A percentile compares a stretch with the other conserved stretches of the same genome.
Evolutionary conservation across 2,329 filamentous ascomycete genomes (phyloP).

Genomic region (Pseudopyricularia javanii): DNA sequence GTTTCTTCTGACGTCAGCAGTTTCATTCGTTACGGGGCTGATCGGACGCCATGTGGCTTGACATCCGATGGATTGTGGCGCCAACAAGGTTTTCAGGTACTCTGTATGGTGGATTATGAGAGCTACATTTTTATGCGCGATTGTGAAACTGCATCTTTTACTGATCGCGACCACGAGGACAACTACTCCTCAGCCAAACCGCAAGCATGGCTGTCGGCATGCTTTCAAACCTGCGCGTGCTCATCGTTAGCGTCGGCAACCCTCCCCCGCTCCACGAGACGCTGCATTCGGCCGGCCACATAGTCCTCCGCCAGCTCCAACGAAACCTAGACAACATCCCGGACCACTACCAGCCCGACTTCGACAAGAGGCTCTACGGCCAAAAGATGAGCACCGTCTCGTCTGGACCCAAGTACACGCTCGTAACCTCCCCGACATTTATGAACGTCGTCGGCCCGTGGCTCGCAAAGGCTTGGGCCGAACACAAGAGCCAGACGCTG

Average conservation of each 20-base stretch:
- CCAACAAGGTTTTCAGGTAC: too few relatives aligned
- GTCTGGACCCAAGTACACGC: constrained; percentile 40
- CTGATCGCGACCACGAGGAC: too few relatives aligned
- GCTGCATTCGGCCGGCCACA: constrained; percentile 80
- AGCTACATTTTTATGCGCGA: too few relatives aligned
- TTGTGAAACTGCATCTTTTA: too few relatives aligned
- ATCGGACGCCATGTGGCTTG: not conserved
- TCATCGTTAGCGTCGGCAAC: constrained; percentile 83
- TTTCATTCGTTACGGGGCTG: not conserved
- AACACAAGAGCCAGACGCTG: constrained; percentile 14
- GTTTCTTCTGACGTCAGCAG: not conserved
- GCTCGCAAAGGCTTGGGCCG: constrained; percentile 48
- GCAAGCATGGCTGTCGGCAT: not conserved
- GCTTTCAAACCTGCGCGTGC: constrained; percentile 37
- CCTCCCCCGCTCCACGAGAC: constrained; percentile 63
- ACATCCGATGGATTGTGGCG: not conserved
- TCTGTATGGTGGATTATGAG: too few relatives aligned
- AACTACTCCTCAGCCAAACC: too few relatives aligned
- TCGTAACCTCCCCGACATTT: constrained; percentile 61
- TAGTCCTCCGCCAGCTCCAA: constrained; percentile 52
- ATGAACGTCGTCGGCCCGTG: constrained; percentile 81
- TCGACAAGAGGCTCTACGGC: constrained; percentile 31
- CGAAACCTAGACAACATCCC: constrained; percentile 25
- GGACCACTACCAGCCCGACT: constrained; percentile 27
- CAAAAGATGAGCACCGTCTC: constrained; percentile 38